Base-by-base conservation (phyloP, 345 rosid species). In the Clarkia xantiana region DNA sequence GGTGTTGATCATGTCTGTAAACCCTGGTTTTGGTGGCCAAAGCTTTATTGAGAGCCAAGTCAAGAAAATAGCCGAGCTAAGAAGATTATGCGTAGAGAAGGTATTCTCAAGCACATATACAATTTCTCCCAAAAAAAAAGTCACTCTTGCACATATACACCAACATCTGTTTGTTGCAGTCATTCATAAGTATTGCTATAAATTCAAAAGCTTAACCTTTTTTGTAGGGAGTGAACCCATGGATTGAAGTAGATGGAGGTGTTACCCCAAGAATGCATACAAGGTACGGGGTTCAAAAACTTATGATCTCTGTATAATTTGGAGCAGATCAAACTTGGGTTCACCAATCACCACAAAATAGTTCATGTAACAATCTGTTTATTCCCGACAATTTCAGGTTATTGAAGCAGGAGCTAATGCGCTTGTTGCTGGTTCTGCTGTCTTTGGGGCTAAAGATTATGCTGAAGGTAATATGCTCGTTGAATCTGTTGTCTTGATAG, bases 41-140 rank as follows among this genome's bases (percentile, higher is more conserved):
- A 76, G 98, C 78, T 91, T 91, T 69, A 91, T 91, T 17, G 98
- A 91, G 81, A 91, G 96, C 70, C 98, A 86, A 86, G 98, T 86
- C 54, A 86, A 76, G 81, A 91, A 86, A 77, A 86, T 78, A 71
- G 68, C 85, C 0, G 98, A 86, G 18, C 76, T 91, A 74, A 77
- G 94, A 72, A 86, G 79, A 75, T 14, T 86, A 70, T 91, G 96
- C 54, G 79, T 58, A 2, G 94, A 86, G 68, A 91, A 81, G 98
- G 96, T 90, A 63, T 44, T 40, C 4, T 17, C 25, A n/a, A 12
- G 11, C 12, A 14, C 36, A 14, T 38, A 14, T 23, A 1, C 25
- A 42, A 14, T 25, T 53, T 46, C 23, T 42, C 9, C 46, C 14
- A 29, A 29, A n/a, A 29, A 29, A 29, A 5, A 29, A 29, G 1